phyloP scores from a whole-genome alignment of 2,329 filamentous ascomycete genomes.

The Myotisia sp. region DNA sequence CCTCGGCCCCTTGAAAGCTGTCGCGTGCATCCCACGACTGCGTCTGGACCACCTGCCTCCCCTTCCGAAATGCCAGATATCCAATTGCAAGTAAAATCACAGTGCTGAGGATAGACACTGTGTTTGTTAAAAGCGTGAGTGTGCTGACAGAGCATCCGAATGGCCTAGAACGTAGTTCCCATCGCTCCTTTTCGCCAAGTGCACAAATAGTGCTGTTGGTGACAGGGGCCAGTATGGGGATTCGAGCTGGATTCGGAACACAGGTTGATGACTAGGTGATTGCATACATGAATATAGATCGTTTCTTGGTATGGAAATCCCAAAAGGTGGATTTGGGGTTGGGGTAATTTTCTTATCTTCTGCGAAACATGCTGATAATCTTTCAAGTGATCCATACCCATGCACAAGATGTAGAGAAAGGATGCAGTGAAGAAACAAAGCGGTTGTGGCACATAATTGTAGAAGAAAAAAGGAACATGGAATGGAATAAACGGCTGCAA shows the following conservation, averaged over 20 bases:
- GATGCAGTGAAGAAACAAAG: too few species aligned
- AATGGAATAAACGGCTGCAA: neutral
- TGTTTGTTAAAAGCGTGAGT: constrained; percentile 24
- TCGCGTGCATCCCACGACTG: too few species aligned
- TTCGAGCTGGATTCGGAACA: constrained; percentile 23
- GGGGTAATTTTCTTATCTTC: too few species aligned
- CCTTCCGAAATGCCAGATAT: constrained; percentile 1
- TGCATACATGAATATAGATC: too few species aligned
- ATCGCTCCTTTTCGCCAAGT: constrained; percentile 26
- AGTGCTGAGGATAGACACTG: constrained; percentile 21
- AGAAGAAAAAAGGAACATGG: neutral
- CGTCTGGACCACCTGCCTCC: constrained; percentile 11
- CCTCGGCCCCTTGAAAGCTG: neutral
- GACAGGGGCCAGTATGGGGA: constrained; percentile 28
- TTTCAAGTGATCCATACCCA: too few species aligned
- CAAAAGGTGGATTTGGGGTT: too few species aligned
- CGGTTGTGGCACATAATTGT: too few species aligned
- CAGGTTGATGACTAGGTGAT: constrained; percentile 24
- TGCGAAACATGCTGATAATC: too few species aligned
- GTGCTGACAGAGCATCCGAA: constrained; percentile 31
- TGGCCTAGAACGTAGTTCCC: constrained; percentile 27
- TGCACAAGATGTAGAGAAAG: too few species aligned
- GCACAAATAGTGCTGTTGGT: constrained; percentile 25
- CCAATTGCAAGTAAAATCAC: constrained; percentile 13
- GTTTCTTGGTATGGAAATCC: too few species aligned